Base-by-base conservation (phyloP, 768 basidiomycete genomes). In the Hericium coralloides region DNA sequence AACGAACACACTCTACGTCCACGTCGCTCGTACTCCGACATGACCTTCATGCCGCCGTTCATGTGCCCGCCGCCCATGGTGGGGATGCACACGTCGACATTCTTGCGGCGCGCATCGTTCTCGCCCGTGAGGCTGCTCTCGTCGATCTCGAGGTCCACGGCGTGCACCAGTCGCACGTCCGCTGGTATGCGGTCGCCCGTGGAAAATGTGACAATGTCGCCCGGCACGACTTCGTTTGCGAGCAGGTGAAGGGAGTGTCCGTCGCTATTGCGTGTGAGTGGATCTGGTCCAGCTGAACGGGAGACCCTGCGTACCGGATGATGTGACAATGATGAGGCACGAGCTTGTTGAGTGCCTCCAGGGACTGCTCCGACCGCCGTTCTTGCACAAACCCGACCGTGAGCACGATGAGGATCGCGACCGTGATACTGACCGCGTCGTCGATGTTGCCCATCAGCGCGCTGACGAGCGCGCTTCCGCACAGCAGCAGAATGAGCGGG, bases 311-410 rank as follows among this genome's bases (percentile, higher is more conserved):
- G 26, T 49, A 49, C 49, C 94, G 88, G 55, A 89, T 77, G 59
- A 97, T 84, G 66, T 95, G 92, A 67, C 93, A 95, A 68, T 95
- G 92, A 69, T 98, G 95, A 0, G 95, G 95, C 20, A 98, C 95
- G 43, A 98, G 87, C 70, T 95, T 97, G 74, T 94, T 97, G 37
- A 98, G 76, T 0, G 95, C 92, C 70, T 97, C 93, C 25, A 98
- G 75, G 58, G 90, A 92, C 72, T 97, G 85, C 68, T 98, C 95
- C 1, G 95, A 98, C 37, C 95, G 80, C 59, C 89, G 84, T 70
- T 98, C 95, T 70, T 98, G 95, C 31, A 98, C 84, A 66, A 98
- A 98, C 10, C 92, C 95, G 60, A 98, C 95, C 79, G 94, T 95
- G 6, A 98, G 73, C 22, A 98, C 95, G 56, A 98, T 98, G 26